Conservation (phyloP, 1,284 basidiomycete species). For the Phellopilus nigrolimitatus region DNA sequence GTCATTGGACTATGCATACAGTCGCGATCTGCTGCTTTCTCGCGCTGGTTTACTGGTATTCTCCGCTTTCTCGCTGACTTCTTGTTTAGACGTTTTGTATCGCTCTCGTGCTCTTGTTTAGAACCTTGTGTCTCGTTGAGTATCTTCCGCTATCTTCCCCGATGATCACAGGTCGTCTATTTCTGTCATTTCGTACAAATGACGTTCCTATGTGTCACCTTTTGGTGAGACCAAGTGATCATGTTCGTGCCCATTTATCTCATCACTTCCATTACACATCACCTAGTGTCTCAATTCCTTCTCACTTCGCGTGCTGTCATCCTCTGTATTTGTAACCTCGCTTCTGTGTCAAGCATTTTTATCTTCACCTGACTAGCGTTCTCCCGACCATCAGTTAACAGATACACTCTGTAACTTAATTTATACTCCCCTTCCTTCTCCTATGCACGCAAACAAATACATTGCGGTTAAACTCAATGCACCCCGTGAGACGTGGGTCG, state of each 20-base stretch:
- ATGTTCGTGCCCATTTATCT: not conserved
- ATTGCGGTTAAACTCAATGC: conserved; percentile 12
- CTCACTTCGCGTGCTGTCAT: too few species aligned
- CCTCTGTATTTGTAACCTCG: not conserved
- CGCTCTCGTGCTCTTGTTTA: conserved; percentile 1
- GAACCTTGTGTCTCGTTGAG: not conserved
- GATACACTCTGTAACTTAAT: too few species aligned
- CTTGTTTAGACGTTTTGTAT: conserved; percentile 8
- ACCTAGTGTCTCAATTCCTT: not conserved
- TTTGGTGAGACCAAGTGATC: too few species aligned
- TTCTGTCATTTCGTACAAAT: not conserved
- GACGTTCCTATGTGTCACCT: not conserved
- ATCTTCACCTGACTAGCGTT: too few species aligned
- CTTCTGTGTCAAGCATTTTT: too few species aligned
- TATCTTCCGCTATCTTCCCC: not conserved
- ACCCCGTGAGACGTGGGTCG: not conserved
- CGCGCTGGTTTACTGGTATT: not conserved
- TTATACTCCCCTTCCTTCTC: not conserved
- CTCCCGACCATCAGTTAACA: too few species aligned
- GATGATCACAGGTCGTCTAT: not conserved
- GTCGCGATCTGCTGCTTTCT: not conserved
- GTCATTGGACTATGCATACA: not conserved
- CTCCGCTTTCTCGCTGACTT: not conserved
- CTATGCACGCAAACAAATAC: not conserved
- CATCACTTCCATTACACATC: not conserved